Evolutionary conservation across 352 stramenopile species (phyloP).

Genomic region (Plasmopara viticola): DNA sequence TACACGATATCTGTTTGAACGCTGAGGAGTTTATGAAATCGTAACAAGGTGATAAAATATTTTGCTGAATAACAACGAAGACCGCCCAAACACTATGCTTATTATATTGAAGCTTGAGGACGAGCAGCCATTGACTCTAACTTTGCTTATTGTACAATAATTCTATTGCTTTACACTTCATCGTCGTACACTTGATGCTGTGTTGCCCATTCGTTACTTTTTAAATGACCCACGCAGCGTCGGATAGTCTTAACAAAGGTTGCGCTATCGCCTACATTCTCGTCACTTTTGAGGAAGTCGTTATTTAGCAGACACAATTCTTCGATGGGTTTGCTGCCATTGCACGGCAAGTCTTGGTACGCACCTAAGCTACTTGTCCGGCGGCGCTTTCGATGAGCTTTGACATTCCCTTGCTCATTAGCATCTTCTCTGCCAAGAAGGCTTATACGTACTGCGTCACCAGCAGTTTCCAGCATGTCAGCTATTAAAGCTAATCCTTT

Average conservation of each 20-base stretch:
- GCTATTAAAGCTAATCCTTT: conserved; percentile 37
- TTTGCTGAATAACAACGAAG: too few relatives aligned
- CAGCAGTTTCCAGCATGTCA: conserved; percentile 25
- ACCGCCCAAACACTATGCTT: too few relatives aligned
- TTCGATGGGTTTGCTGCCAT: conserved; percentile 20
- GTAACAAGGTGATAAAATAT: too few relatives aligned
- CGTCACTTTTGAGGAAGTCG: conserved; percentile 31
- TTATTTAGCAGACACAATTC: conserved; percentile 72
- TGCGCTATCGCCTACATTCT: conserved; percentile 19
- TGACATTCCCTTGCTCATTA: conserved; percentile 3
- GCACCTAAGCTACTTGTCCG: conserved; percentile 16
- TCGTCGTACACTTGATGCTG: conserved; percentile 79
- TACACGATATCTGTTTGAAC: conserved; percentile 5
- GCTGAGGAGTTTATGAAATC: neutral
- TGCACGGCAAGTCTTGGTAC: neutral
- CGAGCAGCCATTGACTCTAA: too few relatives aligned
- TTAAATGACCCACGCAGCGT: conserved; percentile 34
- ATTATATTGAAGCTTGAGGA: too few relatives aligned
- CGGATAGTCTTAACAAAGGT: conserved; percentile 26
- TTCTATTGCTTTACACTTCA: conserved; percentile 42
- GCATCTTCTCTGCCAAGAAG: conserved; percentile 2
- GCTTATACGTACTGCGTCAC: neutral
- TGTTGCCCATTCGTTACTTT: conserved; percentile 55
- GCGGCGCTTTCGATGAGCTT: conserved; percentile 23
- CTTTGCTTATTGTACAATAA: neutral